These are phyloP conservation scores for Arthroderma uncinatum DNA, from an alignment of 2,329 filamentous ascomycete genomes.

Conservation along the genomic window DNA sequence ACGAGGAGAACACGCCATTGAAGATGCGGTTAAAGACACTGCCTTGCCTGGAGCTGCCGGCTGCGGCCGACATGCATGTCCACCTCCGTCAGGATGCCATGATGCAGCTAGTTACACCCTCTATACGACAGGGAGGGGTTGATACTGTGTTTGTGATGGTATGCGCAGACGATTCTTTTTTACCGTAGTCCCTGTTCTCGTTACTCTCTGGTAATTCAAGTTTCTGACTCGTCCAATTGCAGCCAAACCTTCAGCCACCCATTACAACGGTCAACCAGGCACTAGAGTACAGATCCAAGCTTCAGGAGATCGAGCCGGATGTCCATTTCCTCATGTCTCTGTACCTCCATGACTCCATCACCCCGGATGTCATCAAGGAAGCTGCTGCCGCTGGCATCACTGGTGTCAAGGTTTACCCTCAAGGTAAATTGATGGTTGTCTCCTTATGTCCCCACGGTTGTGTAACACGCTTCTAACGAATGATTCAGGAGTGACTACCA, in stretches of 20 bases:
- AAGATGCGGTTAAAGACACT: slow-evolving; percentile 12
- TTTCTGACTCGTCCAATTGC: neutral
- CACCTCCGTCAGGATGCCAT: slow-evolving; percentile 57
- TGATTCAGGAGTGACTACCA: slow-evolving; percentile 42
- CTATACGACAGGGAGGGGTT: slow-evolving; percentile 51
- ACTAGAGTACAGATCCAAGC: slow-evolving; percentile 52
- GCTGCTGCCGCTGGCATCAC: slow-evolving; percentile 61
- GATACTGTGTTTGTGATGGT: slow-evolving; percentile 50
- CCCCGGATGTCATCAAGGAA: slow-evolving; percentile 57
- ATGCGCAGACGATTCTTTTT: slow-evolving; percentile 6
- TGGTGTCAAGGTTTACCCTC: slow-evolving; percentile 54
- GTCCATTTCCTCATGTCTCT: slow-evolving; percentile 66
- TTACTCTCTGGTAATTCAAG: neutral
- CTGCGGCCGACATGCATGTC: slow-evolving; percentile 32
- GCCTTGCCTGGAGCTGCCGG: slow-evolving; percentile 10
- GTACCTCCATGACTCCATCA: slow-evolving; percentile 51
- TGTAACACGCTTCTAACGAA: slow-evolving; percentile 8
- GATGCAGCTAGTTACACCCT: slow-evolving; percentile 48
- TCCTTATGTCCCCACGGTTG: too few relatives aligned
- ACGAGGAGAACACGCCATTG: neutral
- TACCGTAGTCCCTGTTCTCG: neutral
- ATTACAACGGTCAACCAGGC: slow-evolving; percentile 52
- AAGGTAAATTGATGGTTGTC: slow-evolving; percentile 11
- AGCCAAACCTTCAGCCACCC: slow-evolving; percentile 57
- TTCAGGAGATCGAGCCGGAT: slow-evolving; percentile 49